Percentiles rank a stretch among this genome's conserved stretches.
These are phyloP conservation scores for Plasmodium vivax DNA, from an alignment of 169 alveolate species.

Conservation along the genomic window DNA sequence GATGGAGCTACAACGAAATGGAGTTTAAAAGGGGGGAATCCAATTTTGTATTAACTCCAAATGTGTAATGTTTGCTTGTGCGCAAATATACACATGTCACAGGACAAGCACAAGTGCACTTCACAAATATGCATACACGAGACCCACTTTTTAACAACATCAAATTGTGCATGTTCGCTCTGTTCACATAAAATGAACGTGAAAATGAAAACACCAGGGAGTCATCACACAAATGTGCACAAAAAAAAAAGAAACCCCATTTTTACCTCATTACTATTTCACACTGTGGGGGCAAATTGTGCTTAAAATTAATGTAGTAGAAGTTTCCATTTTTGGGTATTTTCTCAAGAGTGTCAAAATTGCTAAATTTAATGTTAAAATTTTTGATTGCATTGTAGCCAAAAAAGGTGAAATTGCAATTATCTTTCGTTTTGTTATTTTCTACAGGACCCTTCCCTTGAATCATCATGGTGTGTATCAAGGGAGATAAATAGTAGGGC, in stretches of 20 bases:
- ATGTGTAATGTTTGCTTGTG: background rate
- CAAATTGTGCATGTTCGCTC: background rate
- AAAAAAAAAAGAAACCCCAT: background rate
- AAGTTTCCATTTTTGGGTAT: constrained; percentile 58
- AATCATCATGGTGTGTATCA: constrained; percentile 53
- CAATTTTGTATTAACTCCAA: background rate
- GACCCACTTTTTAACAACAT: background rate
- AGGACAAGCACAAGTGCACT: background rate
- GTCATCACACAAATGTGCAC: background rate
- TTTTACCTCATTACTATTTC: constrained; percentile 63
- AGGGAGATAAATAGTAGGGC: constrained; percentile 66
- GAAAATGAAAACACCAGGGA: background rate
- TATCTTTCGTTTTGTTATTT: background rate
- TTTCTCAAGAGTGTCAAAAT: constrained; percentile 22
- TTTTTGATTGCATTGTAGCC: constrained; percentile 54
- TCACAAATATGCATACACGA: background rate
- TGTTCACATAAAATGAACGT: background rate
- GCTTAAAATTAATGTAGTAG: constrained; percentile 54
- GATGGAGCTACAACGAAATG: background rate
- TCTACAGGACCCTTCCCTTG: constrained; percentile 48
- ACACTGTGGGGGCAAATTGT: constrained; percentile 68
- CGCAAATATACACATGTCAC: background rate
- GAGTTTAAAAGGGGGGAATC: background rate
- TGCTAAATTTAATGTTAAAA: constrained; percentile 57
- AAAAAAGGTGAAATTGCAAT: constrained; percentile 59